Percentiles rank a stretch among this genome's conserved stretches.
Conservation (phyloP, 1,284 basidiomycete species). For the Boletus chippewaensis region DNA sequence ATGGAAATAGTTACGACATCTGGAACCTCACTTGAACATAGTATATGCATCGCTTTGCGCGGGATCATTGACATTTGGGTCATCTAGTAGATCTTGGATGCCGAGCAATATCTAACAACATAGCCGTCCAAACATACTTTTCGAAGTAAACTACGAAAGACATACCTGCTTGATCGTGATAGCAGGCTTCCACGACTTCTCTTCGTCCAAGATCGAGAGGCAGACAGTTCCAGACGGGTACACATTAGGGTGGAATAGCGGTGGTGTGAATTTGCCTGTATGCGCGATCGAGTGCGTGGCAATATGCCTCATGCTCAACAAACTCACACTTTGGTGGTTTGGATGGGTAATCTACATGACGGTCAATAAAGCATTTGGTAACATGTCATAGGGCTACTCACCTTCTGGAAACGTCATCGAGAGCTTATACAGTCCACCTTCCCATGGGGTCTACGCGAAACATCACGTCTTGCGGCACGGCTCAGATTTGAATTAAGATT, state of each 20-base stretch:
- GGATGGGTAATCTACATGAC: slow-evolving; percentile 78
- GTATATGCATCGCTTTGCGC: slow-evolving; percentile 97
- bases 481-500: slow-evolving; percentile 8
- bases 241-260: slow-evolving; percentile 97
- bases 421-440: slow-evolving; percentile 91
- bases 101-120: slow-evolving; percentile 79
- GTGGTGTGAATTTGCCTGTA: slow-evolving; percentile 92
- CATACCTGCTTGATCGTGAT: slow-evolving; percentile 97
- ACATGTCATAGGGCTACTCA: slow-evolving; percentile 26
- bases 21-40: slow-evolving; percentile 81
- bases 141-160: slow-evolving; percentile 4
- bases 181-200: slow-evolving; percentile 98
- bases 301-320: background rate
- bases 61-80: slow-evolving; percentile 92
- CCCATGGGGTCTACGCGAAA: slow-evolving; percentile 83
- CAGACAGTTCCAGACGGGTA: slow-evolving; percentile 99
- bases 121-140: background rate
- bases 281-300: slow-evolving; percentile 5
- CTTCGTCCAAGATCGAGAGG: slow-evolving; percentile 96
- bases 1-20: background rate
- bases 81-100: slow-evolving; percentile 89
- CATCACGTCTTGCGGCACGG: slow-evolving; percentile 13
- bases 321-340: slow-evolving; percentile 89
- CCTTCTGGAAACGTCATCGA: slow-evolving; percentile 94
- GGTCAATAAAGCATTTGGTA: background rate